phyloP scores from a whole-genome alignment of 2,329 filamentous ascomycete species.

The Beauveria rudraprayagi region DNA sequence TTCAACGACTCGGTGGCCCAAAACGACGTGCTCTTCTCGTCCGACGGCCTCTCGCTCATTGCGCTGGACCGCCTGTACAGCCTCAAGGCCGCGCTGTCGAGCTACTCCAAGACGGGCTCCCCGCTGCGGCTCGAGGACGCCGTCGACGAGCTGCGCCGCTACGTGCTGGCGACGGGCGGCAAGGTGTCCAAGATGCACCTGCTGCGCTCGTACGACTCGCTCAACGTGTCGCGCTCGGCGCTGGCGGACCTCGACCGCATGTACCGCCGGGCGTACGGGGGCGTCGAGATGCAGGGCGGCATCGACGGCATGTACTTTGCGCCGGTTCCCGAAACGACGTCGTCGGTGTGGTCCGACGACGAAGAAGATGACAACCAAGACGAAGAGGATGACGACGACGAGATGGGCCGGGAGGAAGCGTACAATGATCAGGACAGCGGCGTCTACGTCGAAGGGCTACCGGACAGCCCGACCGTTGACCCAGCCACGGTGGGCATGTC shows the following conservation, averaged over 20 bases:
- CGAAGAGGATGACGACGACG: conserved; percentile 7
- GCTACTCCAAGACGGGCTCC: conserved; percentile 42
- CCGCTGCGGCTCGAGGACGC: conserved; percentile 47
- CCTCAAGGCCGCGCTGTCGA: conserved; percentile 52
- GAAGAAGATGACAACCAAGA: not conserved
- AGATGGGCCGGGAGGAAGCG: not conserved
- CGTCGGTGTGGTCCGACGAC: conserved; percentile 2
- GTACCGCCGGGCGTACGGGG: conserved; percentile 50
- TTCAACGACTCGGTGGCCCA: conserved; percentile 49
- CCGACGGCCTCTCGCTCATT: conserved; percentile 50
- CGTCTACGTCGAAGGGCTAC: not conserved
- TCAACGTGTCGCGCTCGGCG: conserved; percentile 42
- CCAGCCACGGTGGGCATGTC: not conserved
- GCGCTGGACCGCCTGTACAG: conserved; percentile 56
- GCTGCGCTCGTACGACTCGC: conserved; percentile 47
- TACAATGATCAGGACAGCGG: not conserved
- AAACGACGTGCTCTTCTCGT: conserved; percentile 53
- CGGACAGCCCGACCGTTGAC: conserved; percentile 1
- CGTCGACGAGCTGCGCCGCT: conserved; percentile 53
- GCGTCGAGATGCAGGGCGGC: conserved; percentile 34
- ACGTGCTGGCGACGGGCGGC: conserved; percentile 45
- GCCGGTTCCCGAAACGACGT: not conserved
- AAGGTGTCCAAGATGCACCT: conserved; percentile 45
- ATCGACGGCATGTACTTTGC: conserved; percentile 31
- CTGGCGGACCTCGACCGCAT: conserved; percentile 47